Base-by-base conservation (phyloP, 306 rosid species). In the Inga oerstediana region DNA sequence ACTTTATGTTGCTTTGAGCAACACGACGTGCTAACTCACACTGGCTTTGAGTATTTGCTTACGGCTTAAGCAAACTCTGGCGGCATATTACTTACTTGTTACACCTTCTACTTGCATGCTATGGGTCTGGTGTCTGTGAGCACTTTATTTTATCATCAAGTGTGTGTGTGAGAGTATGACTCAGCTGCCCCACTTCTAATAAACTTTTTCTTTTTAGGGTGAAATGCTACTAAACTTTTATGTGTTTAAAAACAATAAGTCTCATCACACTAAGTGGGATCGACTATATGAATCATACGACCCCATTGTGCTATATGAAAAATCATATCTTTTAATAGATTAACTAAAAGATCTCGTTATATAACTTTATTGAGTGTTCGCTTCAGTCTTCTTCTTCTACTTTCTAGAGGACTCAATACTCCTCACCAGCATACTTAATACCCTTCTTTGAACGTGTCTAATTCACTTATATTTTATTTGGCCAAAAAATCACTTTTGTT, bases 11-110 rank as follows among this genome's bases (percentile, higher is more conserved):
- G 1, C 22, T 88, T 27, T 14, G 24, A 6, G 13, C 72, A 62
- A 70, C 83, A 69, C 84, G 87, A 88, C 83, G 78, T 78, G 94
- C 90, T 94, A 93, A 88, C 98, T 90, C 97, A 81, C 86, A 81
- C 86, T 87, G 45, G 46, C 71, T 39, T 83, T 67, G 64, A 83
- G 93, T 80, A 72, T 88, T 89, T 72, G 92, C 94, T 49, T 86
- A 89, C 67, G 75, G 76, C 80, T 89, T 89, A 94, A 93, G 94
- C 94, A 89, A 92, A 67, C 90, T 87, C 78, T 56, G 88, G 87
- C 46, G 74, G 79, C 81, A 88, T 76, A 83, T 91, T 85, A 82
- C 54, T n/a, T 61, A 70, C 48, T 62, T 22, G 24, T 72, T 61
- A 46, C 43, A 35, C 81, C 78, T 81, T 81, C 10, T 39, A 39